Evolutionary conservation across 2,329 filamentous ascomycete species (phyloP), one percentile per base, ranked within the genome.

Genomic region (Fusarium nurragi): DNA sequence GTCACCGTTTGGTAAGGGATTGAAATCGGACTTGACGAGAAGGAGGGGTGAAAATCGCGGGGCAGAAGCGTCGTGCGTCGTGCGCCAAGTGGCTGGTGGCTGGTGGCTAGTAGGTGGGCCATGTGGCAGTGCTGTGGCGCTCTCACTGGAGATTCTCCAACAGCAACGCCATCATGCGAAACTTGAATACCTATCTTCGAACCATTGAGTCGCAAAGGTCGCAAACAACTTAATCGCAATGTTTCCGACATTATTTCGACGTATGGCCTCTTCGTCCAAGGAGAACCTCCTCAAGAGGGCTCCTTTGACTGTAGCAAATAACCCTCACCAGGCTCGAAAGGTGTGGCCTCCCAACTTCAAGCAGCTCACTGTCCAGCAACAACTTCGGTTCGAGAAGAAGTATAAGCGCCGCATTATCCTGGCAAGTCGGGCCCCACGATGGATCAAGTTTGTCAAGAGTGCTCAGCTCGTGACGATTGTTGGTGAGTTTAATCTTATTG

Each of bases 261-360:
- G 77, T n/a, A 66, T 77, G 62, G 74, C 74, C 22, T 70, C 77
- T 40, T 63, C 71, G 19, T 64, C 74, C 36, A 76, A 70, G 56
- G 67, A 73, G 14, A 53, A 68, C 8, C 50, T 73, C 25, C 37
- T 74, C 21, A 75, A 71, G 36, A 64, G 64, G 40, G 49, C 69
- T 41, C 71, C 75, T 22, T 55, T 77, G 37, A 74, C 63, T 53
- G 77, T 82, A 61, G 79, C 83, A 64, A 82, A 77, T 60, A 88
- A 87, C 72, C 84, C 84, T 6, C 89, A 86, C 78, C 85, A 81
- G 71, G 85, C 88, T 45, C 89, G 91, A 77, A 91, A 90, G 74
- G 80, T 86, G 65, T 94, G 91, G 91, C 91, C 91, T 55, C 91
- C 91, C 13, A 88, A 93, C 76, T 91, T 94, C 77, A 79, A 83